Percentiles rank a stretch among this genome's conserved stretches.
Evolutionary conservation across 2,329 filamentous ascomycete genomes (phyloP).

Genomic region (Penicillium sp.): DNA sequence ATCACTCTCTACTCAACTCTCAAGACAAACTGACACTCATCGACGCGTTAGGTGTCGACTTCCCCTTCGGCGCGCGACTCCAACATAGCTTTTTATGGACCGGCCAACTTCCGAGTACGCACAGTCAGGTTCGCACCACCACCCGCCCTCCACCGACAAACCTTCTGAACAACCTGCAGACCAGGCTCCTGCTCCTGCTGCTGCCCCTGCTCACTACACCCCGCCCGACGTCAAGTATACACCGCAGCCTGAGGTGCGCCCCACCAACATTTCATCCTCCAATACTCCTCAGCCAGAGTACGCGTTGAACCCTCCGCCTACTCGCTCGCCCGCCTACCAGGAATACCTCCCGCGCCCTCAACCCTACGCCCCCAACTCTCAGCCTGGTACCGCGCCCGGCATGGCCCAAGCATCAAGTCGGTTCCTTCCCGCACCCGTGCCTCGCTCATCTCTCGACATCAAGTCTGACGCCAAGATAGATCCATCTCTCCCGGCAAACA

Average conservation of each 20-base stretch:
- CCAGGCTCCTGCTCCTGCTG: slow-evolving; percentile 75
- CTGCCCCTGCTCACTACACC: slow-evolving; percentile 42
- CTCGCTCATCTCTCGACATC: slow-evolving; percentile 47
- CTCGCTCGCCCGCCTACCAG: slow-evolving; percentile 74
- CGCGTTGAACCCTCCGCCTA: slow-evolving; percentile 65
- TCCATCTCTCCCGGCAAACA: slow-evolving; percentile 91
- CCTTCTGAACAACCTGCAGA: slow-evolving; percentile 87
- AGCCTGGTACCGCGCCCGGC: slow-evolving; percentile 66
- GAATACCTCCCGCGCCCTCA: slow-evolving; percentile 77
- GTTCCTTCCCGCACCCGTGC: slow-evolving; percentile 56
- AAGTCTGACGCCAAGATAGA: slow-evolving; percentile 99
- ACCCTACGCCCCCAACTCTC: slow-evolving; percentile 67
- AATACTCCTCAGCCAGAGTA: slow-evolving; percentile 87
- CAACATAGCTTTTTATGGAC: slow-evolving; percentile 48
- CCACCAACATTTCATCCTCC: slow-evolving; percentile 65
- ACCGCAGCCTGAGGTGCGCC: slow-evolving; percentile 72
- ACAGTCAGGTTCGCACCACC: slow-evolving; percentile 76
- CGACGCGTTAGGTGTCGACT: slow-evolving; percentile 1
- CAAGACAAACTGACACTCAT: neutral
- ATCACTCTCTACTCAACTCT: neutral
- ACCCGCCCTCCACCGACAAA: slow-evolving; percentile 48
- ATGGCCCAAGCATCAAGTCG: slow-evolving; percentile 99
- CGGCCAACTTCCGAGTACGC: slow-evolving; percentile 67
- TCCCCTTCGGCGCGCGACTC: slow-evolving; percentile 9
- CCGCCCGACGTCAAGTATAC: slow-evolving; percentile 62